Percentiles rank a stretch among this genome's conserved stretches.
Evolutionary conservation across 352 stramenopile species (phyloP).

Genomic region (Pythium aristosporum): DNA sequence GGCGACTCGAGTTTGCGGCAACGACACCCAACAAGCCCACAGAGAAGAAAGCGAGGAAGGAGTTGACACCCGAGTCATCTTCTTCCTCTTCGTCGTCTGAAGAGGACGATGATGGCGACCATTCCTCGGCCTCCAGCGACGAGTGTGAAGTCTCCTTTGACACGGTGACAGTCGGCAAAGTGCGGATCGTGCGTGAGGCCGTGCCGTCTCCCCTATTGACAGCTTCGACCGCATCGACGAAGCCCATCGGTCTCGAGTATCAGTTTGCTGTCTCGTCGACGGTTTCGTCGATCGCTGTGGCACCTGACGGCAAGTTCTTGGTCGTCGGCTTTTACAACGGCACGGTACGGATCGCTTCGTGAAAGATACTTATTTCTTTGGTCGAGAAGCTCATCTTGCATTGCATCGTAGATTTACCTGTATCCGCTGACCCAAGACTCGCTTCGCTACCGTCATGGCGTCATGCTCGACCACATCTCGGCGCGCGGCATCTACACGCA

Average conservation of each 20-base stretch:
- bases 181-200: conserved; percentile 51
- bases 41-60: conserved; percentile 11
- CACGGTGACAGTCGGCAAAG: conserved; percentile 60
- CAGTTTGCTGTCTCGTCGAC: conserved; percentile 62
- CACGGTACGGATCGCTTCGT: conserved; percentile 29
- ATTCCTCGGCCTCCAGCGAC: conserved; percentile 27
- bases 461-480: conserved; percentile 81
- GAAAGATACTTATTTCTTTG: neutral
- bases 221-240: conserved; percentile 27
- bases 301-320: conserved; percentile 66
- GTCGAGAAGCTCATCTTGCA: conserved; percentile 17
- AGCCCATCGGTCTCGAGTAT: conserved; percentile 50
- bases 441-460: conserved; percentile 61
- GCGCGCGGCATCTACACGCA: conserved; percentile 81
- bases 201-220: conserved; percentile 40
- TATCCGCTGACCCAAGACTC: conserved; percentile 70
- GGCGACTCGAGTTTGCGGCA: conserved; percentile 21
- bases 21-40: conserved; percentile 20
- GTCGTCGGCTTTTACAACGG: conserved; percentile 83
- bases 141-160: conserved; percentile 68
- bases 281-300: conserved; percentile 78
- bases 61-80: conserved; percentile 11
- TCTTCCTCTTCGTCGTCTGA: conserved; percentile 25
- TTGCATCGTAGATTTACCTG: conserved; percentile 36
- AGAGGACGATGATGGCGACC: conserved; percentile 19